A percentile compares a stretch with the other conserved stretches of the same genome.
phyloP scores from a whole-genome alignment of 1,284 basidiomycete genomes.

The Gymnopus androsaceus region DNA sequence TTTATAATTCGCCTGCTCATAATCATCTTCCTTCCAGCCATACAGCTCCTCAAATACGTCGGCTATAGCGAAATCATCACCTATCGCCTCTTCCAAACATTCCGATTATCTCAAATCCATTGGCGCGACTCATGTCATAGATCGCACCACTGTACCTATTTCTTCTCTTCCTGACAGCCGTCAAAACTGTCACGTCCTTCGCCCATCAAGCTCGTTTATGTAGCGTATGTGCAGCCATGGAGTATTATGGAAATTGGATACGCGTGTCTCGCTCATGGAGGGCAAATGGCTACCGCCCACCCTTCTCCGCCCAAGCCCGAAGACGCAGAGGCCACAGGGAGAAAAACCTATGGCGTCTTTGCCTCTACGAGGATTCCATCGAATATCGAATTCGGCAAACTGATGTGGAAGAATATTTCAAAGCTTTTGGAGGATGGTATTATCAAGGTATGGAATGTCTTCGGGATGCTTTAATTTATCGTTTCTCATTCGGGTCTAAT shows the following conservation, averaged over 20 bases:
- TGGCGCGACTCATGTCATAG: conserved; percentile 44
- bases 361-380: not conserved
- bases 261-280: conserved; percentile 1
- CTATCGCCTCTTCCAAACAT: conserved; percentile 40
- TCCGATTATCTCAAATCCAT: conserved; percentile 34
- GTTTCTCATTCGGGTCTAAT: not conserved
- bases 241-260: not conserved
- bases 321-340: not conserved
- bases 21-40: conserved; percentile 12
- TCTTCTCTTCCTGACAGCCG: not conserved
- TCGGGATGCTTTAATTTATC: not conserved
- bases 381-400: conserved; percentile 4
- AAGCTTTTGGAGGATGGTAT: conserved; percentile 6
- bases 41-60: conserved; percentile 31
- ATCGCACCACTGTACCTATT: conserved; percentile 21
- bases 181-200: not conserved
- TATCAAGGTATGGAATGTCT: conserved; percentile 7
- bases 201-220: conserved; percentile 8
- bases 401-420: conserved; percentile 1
- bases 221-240: not conserved
- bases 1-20: not conserved
- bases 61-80: conserved; percentile 38
- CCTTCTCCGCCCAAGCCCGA: not conserved
- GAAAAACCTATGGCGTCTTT: not conserved
- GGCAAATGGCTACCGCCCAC: conserved; percentile 2